Evolutionary conservation across 768 basidiomycete genomes (phyloP).

Genomic region (Naematelia aurantialba): DNA sequence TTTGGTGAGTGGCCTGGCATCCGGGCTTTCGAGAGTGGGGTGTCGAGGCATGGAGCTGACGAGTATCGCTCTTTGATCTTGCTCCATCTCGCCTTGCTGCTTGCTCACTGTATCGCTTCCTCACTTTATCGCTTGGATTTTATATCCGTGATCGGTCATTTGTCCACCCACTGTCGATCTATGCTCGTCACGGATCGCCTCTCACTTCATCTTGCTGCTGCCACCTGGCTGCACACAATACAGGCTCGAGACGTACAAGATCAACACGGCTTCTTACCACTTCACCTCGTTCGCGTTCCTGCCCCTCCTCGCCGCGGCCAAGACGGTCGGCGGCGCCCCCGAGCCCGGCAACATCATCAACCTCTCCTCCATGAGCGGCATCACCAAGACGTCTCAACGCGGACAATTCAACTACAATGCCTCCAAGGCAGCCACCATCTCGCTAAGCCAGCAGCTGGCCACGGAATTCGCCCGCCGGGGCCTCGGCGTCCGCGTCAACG

Average conservation of each 20-base stretch:
- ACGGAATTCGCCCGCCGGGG: slow-evolving; percentile 38
- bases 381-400: slow-evolving; percentile 52
- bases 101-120: not conserved
- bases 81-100: too few relatives aligned
- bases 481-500: slow-evolving; percentile 40
- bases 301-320: slow-evolving; percentile 67
- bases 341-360: slow-evolving; percentile 53
- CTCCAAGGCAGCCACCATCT: slow-evolving; percentile 45
- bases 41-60: too few relatives aligned
- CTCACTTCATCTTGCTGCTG: too few relatives aligned
- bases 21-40: too few relatives aligned
- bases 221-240: too few relatives aligned
- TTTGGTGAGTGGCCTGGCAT: slow-evolving; percentile 35
- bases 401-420: slow-evolving; percentile 55
- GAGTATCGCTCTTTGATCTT: too few relatives aligned
- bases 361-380: slow-evolving; percentile 54
- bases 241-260: slow-evolving; percentile 28
- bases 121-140: not conserved
- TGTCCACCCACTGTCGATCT: too few relatives aligned
- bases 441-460: slow-evolving; percentile 35
- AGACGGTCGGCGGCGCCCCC: slow-evolving; percentile 53
- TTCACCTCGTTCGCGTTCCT: slow-evolving; percentile 76
- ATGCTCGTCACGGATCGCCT: too few relatives aligned
- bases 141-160: too few relatives aligned
- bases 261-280: slow-evolving; percentile 54